Conservation (phyloP, 306 rosid genomes). For the Erythrophleum fordii region DNA sequence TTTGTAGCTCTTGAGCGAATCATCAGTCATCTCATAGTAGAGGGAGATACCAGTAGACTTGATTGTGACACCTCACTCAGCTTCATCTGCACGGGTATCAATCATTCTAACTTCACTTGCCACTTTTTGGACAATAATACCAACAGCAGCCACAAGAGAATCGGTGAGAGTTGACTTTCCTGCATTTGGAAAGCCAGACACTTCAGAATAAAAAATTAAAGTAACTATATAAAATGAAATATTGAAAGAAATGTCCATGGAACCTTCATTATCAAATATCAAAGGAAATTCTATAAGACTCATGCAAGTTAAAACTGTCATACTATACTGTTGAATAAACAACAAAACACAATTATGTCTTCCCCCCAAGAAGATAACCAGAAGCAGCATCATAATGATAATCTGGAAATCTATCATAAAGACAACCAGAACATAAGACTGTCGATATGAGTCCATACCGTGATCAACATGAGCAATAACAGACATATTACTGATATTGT, state of each 20-base stretch:
- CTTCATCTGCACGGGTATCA: slow-evolving; percentile 91
- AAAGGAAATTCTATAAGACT: neutral
- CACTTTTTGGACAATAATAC: slow-evolving; percentile 87
- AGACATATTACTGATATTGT: slow-evolving; percentile 95
- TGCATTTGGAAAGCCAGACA: slow-evolving; percentile 26
- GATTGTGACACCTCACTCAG: slow-evolving; percentile 94
- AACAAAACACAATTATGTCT: neutral
- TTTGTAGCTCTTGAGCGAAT: slow-evolving; percentile 55
- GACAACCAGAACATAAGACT: neutral
- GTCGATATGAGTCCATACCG: slow-evolving; percentile 41
- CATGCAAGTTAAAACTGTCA: neutral
- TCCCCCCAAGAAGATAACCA: too few species aligned
- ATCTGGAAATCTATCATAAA: neutral
- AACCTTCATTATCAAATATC: neutral
- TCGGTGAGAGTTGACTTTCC: slow-evolving; percentile 90
- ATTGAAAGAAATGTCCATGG: neutral
- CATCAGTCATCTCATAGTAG: slow-evolving; percentile 80
- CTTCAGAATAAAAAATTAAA: neutral
- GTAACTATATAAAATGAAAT: neutral
- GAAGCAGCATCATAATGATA: neutral
- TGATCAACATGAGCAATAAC: slow-evolving; percentile 95
- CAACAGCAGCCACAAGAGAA: slow-evolving; percentile 96
- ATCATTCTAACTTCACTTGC: slow-evolving; percentile 99
- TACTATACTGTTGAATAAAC: neutral
- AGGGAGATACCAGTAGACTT: slow-evolving; percentile 96